Evolutionary conservation across 1,284 basidiomycete genomes (phyloP), one percentile per base, ranked within the genome.

Genomic region (Psilocybe mexicana): DNA sequence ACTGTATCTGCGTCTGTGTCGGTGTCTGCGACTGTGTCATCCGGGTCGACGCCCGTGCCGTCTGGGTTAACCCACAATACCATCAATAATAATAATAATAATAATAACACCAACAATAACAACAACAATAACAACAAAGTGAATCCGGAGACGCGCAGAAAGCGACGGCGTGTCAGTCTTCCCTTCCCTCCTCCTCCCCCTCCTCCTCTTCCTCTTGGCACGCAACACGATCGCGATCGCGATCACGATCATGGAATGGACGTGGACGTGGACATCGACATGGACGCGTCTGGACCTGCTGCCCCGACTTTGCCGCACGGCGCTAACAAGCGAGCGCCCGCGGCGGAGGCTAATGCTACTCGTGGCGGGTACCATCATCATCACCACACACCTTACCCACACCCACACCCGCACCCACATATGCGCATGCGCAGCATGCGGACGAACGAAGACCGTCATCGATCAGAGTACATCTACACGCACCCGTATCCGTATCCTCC

Each of bases 321-420:
- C 23, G 44, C 7, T 12, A 11, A 14, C 8, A 11, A 2, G 23
- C 3, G 10, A n/a, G 18, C 8, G 6, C 8, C 43, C n/a, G 6
- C 43, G 43, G 8, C 43, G 8, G 43, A 44, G 7, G 45, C 26
- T 24, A 3, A n/a, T 24, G 45, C 24, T 11, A 47, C 11, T 6
- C 7, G 43, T 44, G 6, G 5, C 5, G 12, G 23, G 28, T 14
- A 35, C 30, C 12, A 35, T 33, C 7, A 36, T 24, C 11, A 23
- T 3, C 36, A 35, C n/a, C 36, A 35, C n/a, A 18, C 26, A 6
- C 14, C 26, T n/a, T 50, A 35, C 14, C 35, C 26, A 23, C 14
- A 43, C 10, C 28, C 26, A 18, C 55, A 57, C 25, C 48, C 42
- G 8, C 24, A 54, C 36, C 40, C 46, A 28, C 33, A 55, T 26